Evolutionary conservation across 768 basidiomycete species (phyloP), one percentile per base, ranked within the genome.

Genomic region (Leucocoprinus sp.): DNA sequence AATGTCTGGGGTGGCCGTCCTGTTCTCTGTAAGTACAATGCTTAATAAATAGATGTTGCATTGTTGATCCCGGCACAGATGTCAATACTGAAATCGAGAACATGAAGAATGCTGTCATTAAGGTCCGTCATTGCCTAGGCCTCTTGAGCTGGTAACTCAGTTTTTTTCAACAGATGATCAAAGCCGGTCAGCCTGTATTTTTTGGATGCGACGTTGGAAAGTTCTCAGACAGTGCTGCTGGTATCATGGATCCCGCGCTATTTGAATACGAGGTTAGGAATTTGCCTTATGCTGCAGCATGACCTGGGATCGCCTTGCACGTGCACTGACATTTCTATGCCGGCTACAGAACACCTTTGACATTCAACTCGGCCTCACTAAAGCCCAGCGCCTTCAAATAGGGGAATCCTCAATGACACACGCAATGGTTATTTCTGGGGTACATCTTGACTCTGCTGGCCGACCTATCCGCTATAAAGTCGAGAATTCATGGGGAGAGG

Each of bases 201-300:
- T 97, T 97, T 58, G 95, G 93, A 0, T 96, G 93, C 60, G 95
- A 98, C 59, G 92, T 96, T 36, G 93, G 92, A 27, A 78, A 96
- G 58, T 88, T 79, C 59, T 85, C 83, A 3, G 81, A 88, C 53
- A 68, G 70, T 18, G 54, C 63, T 19, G 61, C 71, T 2, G 95
- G 93, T 19, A 80, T 96, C 52, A 89, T 95, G 92, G 93, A 93
- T 58, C 76, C 80, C 19, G 75, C 74, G 12, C 70, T 93, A 17
- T 90, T 81, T 60, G 83, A 89, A 55, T 88, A 87, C 58, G 84
- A 87, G 75, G 85, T 82, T 21, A 24, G 65, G 50, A 42, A 40
- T 1, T 27, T n/a, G 8, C 14, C 31, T 24, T 12, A 11, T 7
- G n/a, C 14, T 11, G 9, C 31, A 12, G 14, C n/a, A 14, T 31